Evolutionary conservation across 2,329 filamentous ascomycete species (phyloP), one percentile per base, ranked within the genome.

Genomic region (Neonectria hederae): DNA sequence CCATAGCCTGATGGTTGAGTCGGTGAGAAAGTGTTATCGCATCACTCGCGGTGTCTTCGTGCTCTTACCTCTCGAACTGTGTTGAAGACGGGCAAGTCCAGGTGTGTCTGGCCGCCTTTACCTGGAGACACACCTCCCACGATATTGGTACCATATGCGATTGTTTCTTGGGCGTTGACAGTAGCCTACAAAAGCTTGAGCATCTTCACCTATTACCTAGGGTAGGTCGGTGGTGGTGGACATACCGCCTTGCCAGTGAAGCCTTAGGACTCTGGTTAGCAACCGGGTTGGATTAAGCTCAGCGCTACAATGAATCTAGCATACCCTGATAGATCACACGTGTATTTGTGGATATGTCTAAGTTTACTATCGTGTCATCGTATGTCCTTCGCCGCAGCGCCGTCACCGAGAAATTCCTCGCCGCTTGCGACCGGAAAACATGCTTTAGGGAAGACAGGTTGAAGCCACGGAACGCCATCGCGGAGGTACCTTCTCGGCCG

Each of bases 61-160:
- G 43, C 10, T 10, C 59, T 62, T 59, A 78, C 78, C 71, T 80
- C 72, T 40, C 42, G 58, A 2, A 80, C 77, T 0, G 76, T 77
- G 42, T 74, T 63, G 5, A 79, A 80, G 0, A 81, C 77, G 0
- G 79, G 79, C 2, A 80, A 68, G 24, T 65, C 71, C 1, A 81
- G 72, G 32, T 80, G 79, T 5, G 26, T 66, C 26, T 69, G 66
- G 4, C 75, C 75, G 5, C 76, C 78, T 53, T 80, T 80, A 0
- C 75, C 76, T 0, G 78, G 78, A 0, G 78, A 80, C 3, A 81
- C 78, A 11, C 79, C 79, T 2, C 79, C 79, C 0, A 80, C 77
- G 7, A 81, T 69, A 0, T 75, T 74, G 1, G 78, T 81, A 7
- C 79, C 79, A 54, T 81, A 81, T 1, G 63, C 75, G 38, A 81